Evolutionary conservation across 345 rosid species (phyloP), one percentile per base, ranked within the genome.

Genomic region (Arabidopsis suecica): DNA sequence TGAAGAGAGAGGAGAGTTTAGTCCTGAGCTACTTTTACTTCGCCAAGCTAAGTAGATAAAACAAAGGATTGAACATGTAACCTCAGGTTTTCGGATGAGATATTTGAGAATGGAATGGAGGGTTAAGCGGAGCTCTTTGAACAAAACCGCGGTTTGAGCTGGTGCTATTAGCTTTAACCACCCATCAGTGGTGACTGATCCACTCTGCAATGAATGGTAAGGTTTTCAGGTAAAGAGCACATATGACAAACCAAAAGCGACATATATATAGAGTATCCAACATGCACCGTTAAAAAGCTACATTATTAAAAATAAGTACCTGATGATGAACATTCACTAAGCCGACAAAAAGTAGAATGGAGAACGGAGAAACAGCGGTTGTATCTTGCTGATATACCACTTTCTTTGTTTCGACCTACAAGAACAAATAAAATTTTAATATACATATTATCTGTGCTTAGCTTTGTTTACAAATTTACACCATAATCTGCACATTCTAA

Each of bases 121-220:
- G 30, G 93, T 87, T 62, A 77, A 78, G 30, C 94, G 85, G 11
- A 93, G 88, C 82, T 89, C 90, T 88, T 89, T 93, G 73, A 91
- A 89, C 82, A 93, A 78, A 72, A 91, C 97, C 49, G 98, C 97
- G 7, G 87, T 89, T 74, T 91, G 98, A 11, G 98, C 98, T 50
- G 97, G 88, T 38, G 98, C 97, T 64, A 85, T 81, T 83, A 93
- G 73, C 83, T 87, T 91, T 62, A 89, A 70, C 98, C 97, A 91
- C 66, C 96, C 96, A 82, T 93, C 98, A 33, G 89, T 73, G 5
- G 79, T 82, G 22, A 93, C 87, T 75, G 81, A 64, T 74, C 97
- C 93, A 47, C 85, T 80, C 98, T 91, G 86, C 3, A 47, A 47
- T 3, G 9, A 18, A 48, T 14, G 9, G 22, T 14, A 4, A 38